These are phyloP conservation scores for Aureobasidium namibiae DNA, from an alignment of 2,329 filamentous ascomycete species.

Conservation along the genomic window DNA sequence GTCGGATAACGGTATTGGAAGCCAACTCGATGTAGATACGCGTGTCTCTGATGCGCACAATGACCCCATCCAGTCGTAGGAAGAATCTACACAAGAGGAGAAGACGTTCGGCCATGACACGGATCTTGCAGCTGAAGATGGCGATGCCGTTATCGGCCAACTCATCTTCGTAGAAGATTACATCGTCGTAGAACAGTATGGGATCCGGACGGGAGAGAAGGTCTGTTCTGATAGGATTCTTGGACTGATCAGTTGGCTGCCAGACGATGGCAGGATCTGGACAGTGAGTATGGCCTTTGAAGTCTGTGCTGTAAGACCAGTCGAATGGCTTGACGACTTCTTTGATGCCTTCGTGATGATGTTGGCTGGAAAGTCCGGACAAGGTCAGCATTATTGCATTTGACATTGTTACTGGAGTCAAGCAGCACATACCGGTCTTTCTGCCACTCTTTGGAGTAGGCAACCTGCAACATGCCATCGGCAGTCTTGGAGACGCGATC, in stretches of 20 bases:
- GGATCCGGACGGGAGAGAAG: slow-evolving; percentile 83
- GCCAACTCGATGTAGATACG: slow-evolving; percentile 86
- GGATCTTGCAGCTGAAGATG: slow-evolving; percentile 78
- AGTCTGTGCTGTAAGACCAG: slow-evolving; percentile 93
- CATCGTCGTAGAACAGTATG: slow-evolving; percentile 93
- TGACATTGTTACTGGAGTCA: slow-evolving; percentile 24
- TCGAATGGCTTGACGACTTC: slow-evolving; percentile 95
- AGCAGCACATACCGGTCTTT: slow-evolving; percentile 50
- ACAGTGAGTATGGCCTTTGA: slow-evolving; percentile 57
- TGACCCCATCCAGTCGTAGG: slow-evolving; percentile 83
- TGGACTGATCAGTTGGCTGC: slow-evolving; percentile 25
- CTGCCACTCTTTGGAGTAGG: slow-evolving; percentile 86
- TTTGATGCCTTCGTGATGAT: slow-evolving; percentile 76
- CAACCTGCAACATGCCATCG: slow-evolving; percentile 81
- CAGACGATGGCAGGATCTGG: slow-evolving; percentile 18
- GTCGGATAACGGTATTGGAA: slow-evolving; percentile 68
- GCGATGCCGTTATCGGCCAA: slow-evolving; percentile 95
- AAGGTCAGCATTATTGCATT: slow-evolving; percentile 1
- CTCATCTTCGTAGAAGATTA: slow-evolving; percentile 94
- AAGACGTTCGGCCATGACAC: slow-evolving; percentile 85
- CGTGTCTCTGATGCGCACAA: slow-evolving; percentile 82
- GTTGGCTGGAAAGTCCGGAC: slow-evolving; percentile 47
- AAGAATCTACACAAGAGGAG: slow-evolving; percentile 81
- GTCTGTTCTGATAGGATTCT: slow-evolving; percentile 68
- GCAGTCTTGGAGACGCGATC: slow-evolving; percentile 93